Percentiles rank a stretch among this genome's conserved stretches.
Evolutionary conservation across 768 basidiomycete genomes (phyloP).

Genomic region (Kwoniella sp.): DNA sequence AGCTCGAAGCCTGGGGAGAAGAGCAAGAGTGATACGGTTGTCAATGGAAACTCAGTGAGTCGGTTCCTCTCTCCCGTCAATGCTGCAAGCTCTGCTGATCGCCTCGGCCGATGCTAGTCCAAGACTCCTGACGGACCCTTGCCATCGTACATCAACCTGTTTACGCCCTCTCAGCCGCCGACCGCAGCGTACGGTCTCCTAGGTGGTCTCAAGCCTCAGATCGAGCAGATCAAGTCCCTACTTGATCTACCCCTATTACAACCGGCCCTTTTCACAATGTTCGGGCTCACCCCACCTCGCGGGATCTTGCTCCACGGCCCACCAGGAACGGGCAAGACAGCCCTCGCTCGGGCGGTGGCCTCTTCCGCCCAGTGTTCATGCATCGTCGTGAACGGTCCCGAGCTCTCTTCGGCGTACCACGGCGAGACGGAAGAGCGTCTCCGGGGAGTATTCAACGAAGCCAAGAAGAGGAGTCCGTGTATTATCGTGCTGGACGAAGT

Average conservation of each 20-base stretch:
- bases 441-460: slow-evolving; percentile 85
- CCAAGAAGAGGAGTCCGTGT: slow-evolving; percentile 77
- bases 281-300: slow-evolving; percentile 91
- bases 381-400: slow-evolving; percentile 93
- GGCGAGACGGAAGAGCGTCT: slow-evolving; percentile 93
- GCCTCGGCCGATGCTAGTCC: neutral
- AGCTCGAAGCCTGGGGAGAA: neutral
- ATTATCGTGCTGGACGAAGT: slow-evolving; percentile 96
- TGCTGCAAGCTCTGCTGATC: neutral
- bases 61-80: neutral
- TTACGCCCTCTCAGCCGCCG: slow-evolving; percentile 45
- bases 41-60: neutral
- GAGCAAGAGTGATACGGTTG: neutral
- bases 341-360: slow-evolving; percentile 91
- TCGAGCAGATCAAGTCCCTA: slow-evolving; percentile 78
- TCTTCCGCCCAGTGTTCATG: slow-evolving; percentile 75
- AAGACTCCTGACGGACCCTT: slow-evolving; percentile 18
- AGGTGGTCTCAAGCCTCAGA: slow-evolving; percentile 86
- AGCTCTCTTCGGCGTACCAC: slow-evolving; percentile 91
- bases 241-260: slow-evolving; percentile 81
- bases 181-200: slow-evolving; percentile 71
- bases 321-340: slow-evolving; percentile 97
- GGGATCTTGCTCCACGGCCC: slow-evolving; percentile 94
- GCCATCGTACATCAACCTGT: slow-evolving; percentile 56
- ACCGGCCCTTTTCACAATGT: slow-evolving; percentile 78